Evolutionary conservation across 2,329 filamentous ascomycete genomes (phyloP).

Genomic region (Dactylellina drechsleri): DNA sequence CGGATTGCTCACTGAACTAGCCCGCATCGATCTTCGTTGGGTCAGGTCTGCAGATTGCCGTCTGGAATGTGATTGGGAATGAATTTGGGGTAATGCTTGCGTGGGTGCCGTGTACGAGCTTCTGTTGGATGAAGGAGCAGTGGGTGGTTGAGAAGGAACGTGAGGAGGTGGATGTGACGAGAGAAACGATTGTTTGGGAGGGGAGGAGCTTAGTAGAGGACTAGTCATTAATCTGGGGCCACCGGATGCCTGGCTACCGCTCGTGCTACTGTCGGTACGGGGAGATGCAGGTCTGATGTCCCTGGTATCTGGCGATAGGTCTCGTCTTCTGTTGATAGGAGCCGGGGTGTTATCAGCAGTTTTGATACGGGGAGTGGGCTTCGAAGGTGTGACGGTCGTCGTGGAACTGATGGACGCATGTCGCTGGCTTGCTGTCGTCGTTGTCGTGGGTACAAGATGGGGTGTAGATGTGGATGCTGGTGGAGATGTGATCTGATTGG

Average conservation of each 20-base stretch:
- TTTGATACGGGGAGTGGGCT: conserved; percentile 42
- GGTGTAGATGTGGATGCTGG: neutral
- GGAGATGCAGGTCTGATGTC: conserved; percentile 41
- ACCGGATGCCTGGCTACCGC: conserved; percentile 43
- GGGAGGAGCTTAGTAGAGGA: conserved; percentile 27
- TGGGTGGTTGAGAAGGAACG: conserved; percentile 24
- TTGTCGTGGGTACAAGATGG: neutral
- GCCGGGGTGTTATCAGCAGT: conserved; percentile 19
- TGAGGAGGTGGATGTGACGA: conserved; percentile 29
- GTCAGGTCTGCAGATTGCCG: conserved; percentile 44
- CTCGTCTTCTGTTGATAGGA: conserved; percentile 27
- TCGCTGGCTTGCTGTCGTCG: conserved; percentile 9
- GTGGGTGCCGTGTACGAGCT: conserved; percentile 61
- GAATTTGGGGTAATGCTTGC: conserved; percentile 62
- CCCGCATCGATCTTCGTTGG: conserved; percentile 20
- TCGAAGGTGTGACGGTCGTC: conserved; percentile 34
- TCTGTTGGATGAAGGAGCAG: conserved; percentile 33
- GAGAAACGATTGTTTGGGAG: conserved; percentile 38
- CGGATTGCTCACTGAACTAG: conserved; percentile 32
- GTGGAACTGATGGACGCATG: conserved; percentile 42
- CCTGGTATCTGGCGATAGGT: conserved; percentile 42
- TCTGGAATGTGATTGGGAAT: conserved; percentile 67
- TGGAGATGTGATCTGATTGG: conserved; percentile 26
- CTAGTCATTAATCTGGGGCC: conserved; percentile 37
- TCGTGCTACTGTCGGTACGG: conserved; percentile 43